Evolutionary conservation across 1,284 basidiomycete genomes (phyloP).

Genomic region (Pseudozyma hubeiensis): DNA sequence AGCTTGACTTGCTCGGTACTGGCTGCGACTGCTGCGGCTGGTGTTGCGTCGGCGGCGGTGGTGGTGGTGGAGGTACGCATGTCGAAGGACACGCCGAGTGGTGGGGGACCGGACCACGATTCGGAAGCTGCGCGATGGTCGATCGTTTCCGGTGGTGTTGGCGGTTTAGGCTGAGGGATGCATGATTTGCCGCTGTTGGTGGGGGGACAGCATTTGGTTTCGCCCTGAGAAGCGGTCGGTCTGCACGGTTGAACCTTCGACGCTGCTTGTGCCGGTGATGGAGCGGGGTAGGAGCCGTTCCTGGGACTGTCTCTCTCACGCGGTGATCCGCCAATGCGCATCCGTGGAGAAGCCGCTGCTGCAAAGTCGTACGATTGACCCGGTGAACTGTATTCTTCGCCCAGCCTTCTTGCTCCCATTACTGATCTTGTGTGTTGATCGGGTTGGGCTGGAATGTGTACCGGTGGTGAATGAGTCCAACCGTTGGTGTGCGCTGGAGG

Average conservation of each 20-base stretch:
- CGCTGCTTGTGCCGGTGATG: not conserved
- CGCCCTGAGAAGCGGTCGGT: not conserved
- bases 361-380: not conserved
- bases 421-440: not conserved
- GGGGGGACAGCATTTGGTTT: not conserved
- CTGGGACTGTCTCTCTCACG: not conserved
- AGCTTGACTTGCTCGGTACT: not conserved
- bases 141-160: not conserved
- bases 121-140: too few relatives aligned
- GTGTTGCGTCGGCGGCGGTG: not conserved
- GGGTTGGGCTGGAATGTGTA: not conserved
- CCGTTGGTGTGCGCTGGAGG: too few relatives aligned
- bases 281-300: not conserved
- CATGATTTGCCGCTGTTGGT: not conserved
- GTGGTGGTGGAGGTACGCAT: constrained; percentile 10
- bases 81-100: constrained; percentile 19
- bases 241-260: not conserved
- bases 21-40: not conserved
- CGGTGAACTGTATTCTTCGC: not conserved
- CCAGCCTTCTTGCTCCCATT: not conserved
- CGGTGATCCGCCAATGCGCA: not conserved
- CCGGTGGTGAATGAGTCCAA: too few relatives aligned
- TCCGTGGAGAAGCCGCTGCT: not conserved
- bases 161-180: not conserved
- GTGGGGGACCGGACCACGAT: constrained; percentile 1